phyloP scores from a whole-genome alignment of 2,329 filamentous ascomycete species.

The Xylariaceae sp. region DNA sequence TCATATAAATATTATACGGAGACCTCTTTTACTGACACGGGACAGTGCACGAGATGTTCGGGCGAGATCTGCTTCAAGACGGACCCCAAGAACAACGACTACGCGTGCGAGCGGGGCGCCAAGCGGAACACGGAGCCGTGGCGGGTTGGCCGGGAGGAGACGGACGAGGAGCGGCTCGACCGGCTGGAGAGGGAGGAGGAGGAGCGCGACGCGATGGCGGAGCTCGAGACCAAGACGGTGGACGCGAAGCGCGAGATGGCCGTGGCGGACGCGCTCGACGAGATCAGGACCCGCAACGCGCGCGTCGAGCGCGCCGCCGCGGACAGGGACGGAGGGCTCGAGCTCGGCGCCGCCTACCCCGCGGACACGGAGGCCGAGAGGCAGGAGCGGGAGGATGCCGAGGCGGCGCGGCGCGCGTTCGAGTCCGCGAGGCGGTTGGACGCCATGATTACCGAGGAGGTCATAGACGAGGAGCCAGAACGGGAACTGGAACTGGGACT shows the following conservation, averaged over 20 bases:
- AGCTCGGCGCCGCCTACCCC: constrained; percentile 47
- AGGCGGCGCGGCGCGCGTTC: constrained; percentile 75
- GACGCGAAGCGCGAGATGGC: constrained; percentile 96
- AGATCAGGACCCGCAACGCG: constrained; percentile 88
- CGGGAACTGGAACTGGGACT: not conserved
- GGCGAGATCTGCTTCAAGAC: constrained; percentile 42
- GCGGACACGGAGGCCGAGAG: constrained; percentile 56
- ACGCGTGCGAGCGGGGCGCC: constrained; percentile 71
- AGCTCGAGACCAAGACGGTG: constrained; percentile 86
- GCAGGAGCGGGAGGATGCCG: constrained; percentile 76
- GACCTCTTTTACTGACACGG: no score
- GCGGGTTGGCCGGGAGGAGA: constrained; percentile 64
- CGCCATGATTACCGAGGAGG: constrained; percentile 45
- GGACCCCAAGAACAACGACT: constrained; percentile 93
- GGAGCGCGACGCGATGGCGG: constrained; percentile 88
- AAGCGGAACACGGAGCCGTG: constrained; percentile 93
- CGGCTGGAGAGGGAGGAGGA: constrained; percentile 72
- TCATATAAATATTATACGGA: no score
- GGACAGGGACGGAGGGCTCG: constrained; percentile 60
- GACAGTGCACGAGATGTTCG: constrained; percentile 21
- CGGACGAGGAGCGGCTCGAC: constrained; percentile 80
- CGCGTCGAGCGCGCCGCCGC: constrained; percentile 65
- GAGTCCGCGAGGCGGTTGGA: constrained; percentile 52
- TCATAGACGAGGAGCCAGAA: constrained; percentile 26
- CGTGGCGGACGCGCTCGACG: constrained; percentile 90